phyloP scores from a whole-genome alignment of 2,329 filamentous ascomycete genomes.

The Neurospora crassa region DNA sequence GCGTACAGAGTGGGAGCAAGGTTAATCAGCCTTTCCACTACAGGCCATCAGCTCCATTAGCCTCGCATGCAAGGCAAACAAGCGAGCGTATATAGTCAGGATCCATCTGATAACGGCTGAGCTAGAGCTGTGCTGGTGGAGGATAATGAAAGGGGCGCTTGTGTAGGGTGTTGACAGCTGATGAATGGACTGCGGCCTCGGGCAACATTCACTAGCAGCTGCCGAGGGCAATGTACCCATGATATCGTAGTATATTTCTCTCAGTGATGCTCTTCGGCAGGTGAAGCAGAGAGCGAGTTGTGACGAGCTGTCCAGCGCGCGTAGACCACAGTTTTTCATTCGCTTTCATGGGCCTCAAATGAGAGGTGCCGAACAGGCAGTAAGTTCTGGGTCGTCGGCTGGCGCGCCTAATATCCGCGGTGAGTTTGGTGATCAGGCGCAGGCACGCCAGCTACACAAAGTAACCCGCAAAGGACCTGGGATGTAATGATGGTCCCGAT shows the following conservation, averaged over 20 bases:
- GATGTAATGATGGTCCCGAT: not conserved
- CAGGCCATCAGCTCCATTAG: not conserved
- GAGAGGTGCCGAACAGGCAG: not conserved
- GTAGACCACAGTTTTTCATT: not conserved
- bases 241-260: not conserved
- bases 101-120: not conserved
- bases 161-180: not conserved
- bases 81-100: not conserved
- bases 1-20: not conserved
- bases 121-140: not conserved
- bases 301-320: not conserved
- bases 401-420: not conserved
- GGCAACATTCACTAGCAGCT: not conserved
- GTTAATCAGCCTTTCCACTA: not conserved
- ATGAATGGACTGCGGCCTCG: not conserved
- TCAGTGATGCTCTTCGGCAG: not conserved
- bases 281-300: not conserved
- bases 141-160: not conserved
- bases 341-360: not conserved
- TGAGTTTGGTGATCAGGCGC: not conserved
- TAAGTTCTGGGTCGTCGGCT: not conserved
- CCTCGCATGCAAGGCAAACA: not conserved
- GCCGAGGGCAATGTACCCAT: not conserved
- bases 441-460: not conserved
- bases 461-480: not conserved